Conservation (phyloP, 2,329 filamentous ascomycete species). For the Epichloe sibirici region DNA sequence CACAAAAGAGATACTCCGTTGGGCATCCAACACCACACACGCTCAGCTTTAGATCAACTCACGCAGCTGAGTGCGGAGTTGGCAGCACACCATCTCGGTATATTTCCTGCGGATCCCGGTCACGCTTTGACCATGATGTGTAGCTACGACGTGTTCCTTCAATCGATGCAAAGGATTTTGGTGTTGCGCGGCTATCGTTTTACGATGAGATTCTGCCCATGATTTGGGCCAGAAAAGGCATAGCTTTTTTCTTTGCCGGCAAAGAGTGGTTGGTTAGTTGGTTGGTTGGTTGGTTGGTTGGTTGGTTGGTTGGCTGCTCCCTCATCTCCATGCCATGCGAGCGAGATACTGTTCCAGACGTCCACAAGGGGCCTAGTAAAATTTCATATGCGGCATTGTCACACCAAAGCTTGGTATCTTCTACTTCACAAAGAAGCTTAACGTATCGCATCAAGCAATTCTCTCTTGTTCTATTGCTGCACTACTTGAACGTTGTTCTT, state of each 20-base stretch:
- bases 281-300: background rate
- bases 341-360: too few species aligned
- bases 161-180: background rate
- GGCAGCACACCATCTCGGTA: background rate
- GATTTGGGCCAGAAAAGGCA: background rate
- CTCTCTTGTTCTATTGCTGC: slow-evolving; percentile 46
- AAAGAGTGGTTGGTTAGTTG: background rate
- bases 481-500: slow-evolving; percentile 85
- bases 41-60: background rate
- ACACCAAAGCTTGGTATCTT: too few species aligned
- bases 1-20: background rate
- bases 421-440: background rate
- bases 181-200: background rate
- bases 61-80: background rate
- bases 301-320: too few species aligned
- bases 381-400: too few species aligned
- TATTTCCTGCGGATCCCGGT: background rate
- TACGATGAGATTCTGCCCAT: background rate
- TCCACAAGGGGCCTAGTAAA: too few species aligned
- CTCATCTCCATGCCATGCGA: too few species aligned
- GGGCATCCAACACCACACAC: background rate
- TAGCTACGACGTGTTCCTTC: background rate
- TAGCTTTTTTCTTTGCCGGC: too few species aligned
- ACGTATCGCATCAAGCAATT: background rate
- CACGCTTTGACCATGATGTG: slow-evolving; percentile 1